These are phyloP conservation scores for Imleria badia DNA, from an alignment of 768 basidiomycete species.

Conservation along the genomic window DNA sequence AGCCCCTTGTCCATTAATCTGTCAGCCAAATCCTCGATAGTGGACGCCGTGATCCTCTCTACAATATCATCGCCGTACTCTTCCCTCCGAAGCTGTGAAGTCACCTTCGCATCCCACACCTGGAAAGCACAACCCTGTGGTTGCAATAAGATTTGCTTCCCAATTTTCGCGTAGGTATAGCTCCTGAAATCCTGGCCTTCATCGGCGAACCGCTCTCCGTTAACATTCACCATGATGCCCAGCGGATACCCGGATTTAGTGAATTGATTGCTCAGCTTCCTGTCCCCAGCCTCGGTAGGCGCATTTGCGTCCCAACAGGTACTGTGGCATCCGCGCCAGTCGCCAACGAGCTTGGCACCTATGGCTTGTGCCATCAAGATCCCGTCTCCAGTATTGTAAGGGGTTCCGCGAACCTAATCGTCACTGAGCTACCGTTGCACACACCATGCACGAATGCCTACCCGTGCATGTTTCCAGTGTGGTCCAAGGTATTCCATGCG, in stretches of 20 bases:
- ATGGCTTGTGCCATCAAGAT: slow-evolving; percentile 49
- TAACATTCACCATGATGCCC: slow-evolving; percentile 64
- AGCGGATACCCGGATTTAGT: slow-evolving; percentile 75
- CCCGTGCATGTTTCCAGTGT: slow-evolving; percentile 58
- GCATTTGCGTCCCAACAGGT: slow-evolving; percentile 73
- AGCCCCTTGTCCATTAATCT: slow-evolving; percentile 48
- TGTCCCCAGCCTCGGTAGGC: slow-evolving; percentile 47
- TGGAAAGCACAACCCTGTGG: slow-evolving; percentile 64
- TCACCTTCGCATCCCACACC: slow-evolving; percentile 54
- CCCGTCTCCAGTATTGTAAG: slow-evolving; percentile 70
- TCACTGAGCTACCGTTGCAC: not conserved
- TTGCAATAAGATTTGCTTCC: slow-evolving; percentile 56
- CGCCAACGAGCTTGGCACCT: slow-evolving; percentile 59
- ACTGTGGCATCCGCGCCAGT: slow-evolving; percentile 70
- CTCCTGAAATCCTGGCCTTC: slow-evolving; percentile 73
- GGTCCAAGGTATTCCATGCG: slow-evolving; percentile 56
- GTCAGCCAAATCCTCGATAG: slow-evolving; percentile 49
- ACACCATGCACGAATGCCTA: slow-evolving; percentile 21
- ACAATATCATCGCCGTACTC: slow-evolving; percentile 66
- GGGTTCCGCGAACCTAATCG: slow-evolving; percentile 63
- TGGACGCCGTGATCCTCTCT: slow-evolving; percentile 50
- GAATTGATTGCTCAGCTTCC: slow-evolving; percentile 63
- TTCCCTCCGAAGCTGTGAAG: slow-evolving; percentile 50
- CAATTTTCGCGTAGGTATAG: slow-evolving; percentile 72
- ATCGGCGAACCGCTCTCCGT: slow-evolving; percentile 63